These are phyloP conservation scores for Boletus rufocinnamomeus DNA, from an alignment of 768 basidiomycete species.

Conservation along the genomic window DNA sequence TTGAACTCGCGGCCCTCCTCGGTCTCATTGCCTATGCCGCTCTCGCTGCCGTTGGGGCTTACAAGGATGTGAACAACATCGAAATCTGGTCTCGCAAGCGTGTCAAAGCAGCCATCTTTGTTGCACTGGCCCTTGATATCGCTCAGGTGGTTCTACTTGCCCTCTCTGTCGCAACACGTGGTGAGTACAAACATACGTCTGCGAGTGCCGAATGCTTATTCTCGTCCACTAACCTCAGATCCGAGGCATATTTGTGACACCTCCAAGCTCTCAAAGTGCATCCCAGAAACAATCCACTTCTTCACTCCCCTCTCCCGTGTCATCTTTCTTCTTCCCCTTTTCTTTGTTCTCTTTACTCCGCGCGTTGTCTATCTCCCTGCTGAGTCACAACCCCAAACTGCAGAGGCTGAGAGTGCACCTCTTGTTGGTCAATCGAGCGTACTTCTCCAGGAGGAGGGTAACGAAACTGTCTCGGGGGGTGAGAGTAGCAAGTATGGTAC, in stretches of 20 bases:
- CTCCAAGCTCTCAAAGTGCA: constrained; percentile 29
- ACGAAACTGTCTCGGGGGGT: constrained; percentile 34
- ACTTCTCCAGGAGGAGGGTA: constrained; percentile 53
- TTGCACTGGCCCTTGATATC: constrained; percentile 61
- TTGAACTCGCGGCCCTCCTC: constrained; percentile 65
- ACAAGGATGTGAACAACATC: constrained; percentile 74
- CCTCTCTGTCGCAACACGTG: constrained; percentile 39
- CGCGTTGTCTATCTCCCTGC: constrained; percentile 56
- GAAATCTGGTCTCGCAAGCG: constrained; percentile 66
- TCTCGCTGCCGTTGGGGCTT: constrained; percentile 73
- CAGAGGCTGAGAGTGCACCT: constrained; percentile 26
- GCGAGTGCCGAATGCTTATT: not conserved
- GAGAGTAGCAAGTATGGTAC: constrained; percentile 73
- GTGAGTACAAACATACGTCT: constrained; percentile 27
- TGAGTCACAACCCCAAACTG: constrained; percentile 20
- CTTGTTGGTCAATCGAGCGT: constrained; percentile 46
- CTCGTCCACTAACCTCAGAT: constrained; percentile 12
- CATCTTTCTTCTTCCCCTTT: constrained; percentile 58
- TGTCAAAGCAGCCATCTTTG: constrained; percentile 53
- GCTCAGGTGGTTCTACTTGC: constrained; percentile 57
- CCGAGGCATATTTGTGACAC: constrained; percentile 20
- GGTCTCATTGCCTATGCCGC: constrained; percentile 73
- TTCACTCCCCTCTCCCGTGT: constrained; percentile 66
- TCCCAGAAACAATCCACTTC: constrained; percentile 48
- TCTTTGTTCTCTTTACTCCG: constrained; percentile 64